Conservation (phyloP, 768 basidiomycete genomes). For the Amanita brunnescens region DNA sequence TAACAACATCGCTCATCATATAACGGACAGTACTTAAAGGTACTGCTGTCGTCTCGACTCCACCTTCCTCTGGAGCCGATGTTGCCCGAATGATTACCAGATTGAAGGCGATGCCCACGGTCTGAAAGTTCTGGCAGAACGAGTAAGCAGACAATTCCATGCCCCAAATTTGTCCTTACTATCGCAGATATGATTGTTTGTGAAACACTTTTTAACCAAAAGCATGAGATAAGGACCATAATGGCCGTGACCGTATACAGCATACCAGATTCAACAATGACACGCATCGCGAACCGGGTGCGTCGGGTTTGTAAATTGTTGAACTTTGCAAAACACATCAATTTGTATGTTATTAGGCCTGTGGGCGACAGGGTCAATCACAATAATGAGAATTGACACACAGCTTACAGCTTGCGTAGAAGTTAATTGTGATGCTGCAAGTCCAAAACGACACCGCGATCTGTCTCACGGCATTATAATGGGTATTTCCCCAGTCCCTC, state of each 20-base stretch:
- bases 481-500: too few species aligned
- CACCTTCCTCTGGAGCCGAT: neutral
- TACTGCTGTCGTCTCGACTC: neutral
- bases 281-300: slow-evolving; percentile 3
- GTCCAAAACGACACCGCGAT: slow-evolving; percentile 10
- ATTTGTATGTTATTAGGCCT: neutral
- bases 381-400: neutral
- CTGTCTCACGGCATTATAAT: too few species aligned
- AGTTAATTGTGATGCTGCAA: slow-evolving; percentile 11
- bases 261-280: slow-evolving; percentile 5
- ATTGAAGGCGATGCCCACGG: neutral
- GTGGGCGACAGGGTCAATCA: too few species aligned
- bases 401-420: slow-evolving; percentile 15
- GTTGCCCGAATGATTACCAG: neutral
- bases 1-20: neutral
- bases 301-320: neutral
- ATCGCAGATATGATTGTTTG: slow-evolving; percentile 2
- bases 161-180: neutral
- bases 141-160: neutral
- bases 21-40: neutral
- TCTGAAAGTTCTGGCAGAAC: neutral
- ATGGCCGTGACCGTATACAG: neutral
- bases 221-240: neutral
- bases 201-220: neutral
- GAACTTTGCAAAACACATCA: neutral